A percentile compares a stretch with the other conserved stretches of the same genome.
Conservation (phyloP, 768 basidiomycete genomes). For the Coprinopsis strossmayeri region DNA sequence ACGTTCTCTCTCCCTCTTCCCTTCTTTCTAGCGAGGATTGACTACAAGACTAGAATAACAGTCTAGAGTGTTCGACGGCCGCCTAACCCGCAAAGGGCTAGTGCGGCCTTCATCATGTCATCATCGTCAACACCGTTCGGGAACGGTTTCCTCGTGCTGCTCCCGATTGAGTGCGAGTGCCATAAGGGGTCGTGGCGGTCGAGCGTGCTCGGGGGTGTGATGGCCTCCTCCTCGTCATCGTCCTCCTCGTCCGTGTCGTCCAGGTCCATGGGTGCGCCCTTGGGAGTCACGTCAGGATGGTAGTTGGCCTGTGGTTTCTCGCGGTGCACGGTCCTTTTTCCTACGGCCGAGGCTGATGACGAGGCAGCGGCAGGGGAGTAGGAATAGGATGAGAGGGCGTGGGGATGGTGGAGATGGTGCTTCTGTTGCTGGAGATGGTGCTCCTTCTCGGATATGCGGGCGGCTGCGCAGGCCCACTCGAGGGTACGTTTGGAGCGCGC, state of each 20-base stretch:
- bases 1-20: background rate
- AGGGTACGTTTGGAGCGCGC: constrained; percentile 47
- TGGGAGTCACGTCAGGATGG: constrained; percentile 11
- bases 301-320: constrained; percentile 5
- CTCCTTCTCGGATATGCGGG: constrained; percentile 41
- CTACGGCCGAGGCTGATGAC: constrained; percentile 10
- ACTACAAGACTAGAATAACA: background rate
- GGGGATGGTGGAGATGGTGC: constrained; percentile 6
- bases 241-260: constrained; percentile 66
- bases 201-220: constrained; percentile 56
- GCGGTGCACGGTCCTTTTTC: constrained; percentile 10
- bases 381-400: constrained; percentile 5
- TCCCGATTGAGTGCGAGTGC: constrained; percentile 20
- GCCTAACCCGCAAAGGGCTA: constrained; percentile 57
- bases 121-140: constrained; percentile 39
- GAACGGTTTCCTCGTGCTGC: constrained; percentile 8
- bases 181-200: constrained; percentile 34
- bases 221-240: constrained; percentile 54
- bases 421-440: constrained; percentile 14
- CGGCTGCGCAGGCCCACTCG: constrained; percentile 72
- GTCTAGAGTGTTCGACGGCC: constrained; percentile 5
- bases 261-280: constrained; percentile 18
- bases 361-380: constrained; percentile 2
- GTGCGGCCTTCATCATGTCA: constrained; percentile 65
- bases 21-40: background rate